phyloP scores from a whole-genome alignment of 371 early-diverging fungal species.

The Mortierella sp. region DNA sequence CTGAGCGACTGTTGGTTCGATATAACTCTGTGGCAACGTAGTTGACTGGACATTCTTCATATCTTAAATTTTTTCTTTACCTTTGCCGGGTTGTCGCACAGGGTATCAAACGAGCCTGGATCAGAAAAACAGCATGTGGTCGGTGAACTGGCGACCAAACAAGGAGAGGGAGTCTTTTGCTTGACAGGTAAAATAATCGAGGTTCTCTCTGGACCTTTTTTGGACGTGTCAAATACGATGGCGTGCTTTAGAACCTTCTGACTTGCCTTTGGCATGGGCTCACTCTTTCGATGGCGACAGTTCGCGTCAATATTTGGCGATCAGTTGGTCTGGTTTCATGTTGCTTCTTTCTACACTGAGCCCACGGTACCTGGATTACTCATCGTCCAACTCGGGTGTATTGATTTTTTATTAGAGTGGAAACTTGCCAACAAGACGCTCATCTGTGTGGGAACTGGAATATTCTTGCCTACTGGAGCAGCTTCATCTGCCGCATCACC shows the following conservation, averaged over 20 bases:
- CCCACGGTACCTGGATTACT: background rate
- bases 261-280: no score
- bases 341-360: background rate
- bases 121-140: slow-evolving; percentile 27
- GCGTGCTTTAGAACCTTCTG: background rate
- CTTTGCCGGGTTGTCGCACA: background rate
- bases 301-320: background rate
- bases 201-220: background rate
- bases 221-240: background rate
- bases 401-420: slow-evolving; percentile 30
- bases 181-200: slow-evolving; percentile 24
- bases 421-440: slow-evolving; percentile 40
- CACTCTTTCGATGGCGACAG: no score
- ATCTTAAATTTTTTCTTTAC: background rate
- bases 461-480: slow-evolving; percentile 41
- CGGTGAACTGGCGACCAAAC: slow-evolving; percentile 22
- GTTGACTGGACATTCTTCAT: background rate
- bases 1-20: background rate
- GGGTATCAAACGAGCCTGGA: slow-evolving; percentile 26
- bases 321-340: background rate
- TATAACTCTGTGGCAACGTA: no score
- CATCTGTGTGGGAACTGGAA: slow-evolving; percentile 49
- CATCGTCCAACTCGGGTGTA: background rate
- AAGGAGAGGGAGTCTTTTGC: slow-evolving; percentile 41
- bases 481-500: slow-evolving; percentile 40